Percentiles rank a stretch among this genome's conserved stretches.
Conservation (phyloP, 2,329 filamentous ascomycete genomes). For the Diplocarpon mali region DNA sequence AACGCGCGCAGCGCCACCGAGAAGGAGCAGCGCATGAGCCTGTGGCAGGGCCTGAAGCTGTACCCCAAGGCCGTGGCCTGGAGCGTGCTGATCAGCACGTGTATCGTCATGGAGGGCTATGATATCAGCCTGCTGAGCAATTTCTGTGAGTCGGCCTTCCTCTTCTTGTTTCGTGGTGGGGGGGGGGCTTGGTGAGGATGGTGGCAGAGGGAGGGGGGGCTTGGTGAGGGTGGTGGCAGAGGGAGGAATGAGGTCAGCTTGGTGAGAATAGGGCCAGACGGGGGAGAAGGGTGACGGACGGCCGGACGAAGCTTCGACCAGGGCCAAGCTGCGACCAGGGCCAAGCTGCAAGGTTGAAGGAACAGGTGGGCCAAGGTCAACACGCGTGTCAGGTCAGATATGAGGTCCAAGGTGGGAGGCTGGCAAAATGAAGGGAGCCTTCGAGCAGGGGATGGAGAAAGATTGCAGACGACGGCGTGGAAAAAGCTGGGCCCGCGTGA, state of each 20-base stretch:
- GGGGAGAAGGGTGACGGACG: no score
- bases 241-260: not conserved
- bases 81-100: constrained; percentile 80
- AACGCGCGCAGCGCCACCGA: constrained; percentile 41
- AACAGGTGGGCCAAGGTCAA: no score
- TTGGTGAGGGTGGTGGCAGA: not conserved
- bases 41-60: constrained; percentile 65
- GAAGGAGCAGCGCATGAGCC: constrained; percentile 58
- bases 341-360: no score
- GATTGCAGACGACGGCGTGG: no score
- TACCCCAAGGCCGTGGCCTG: constrained; percentile 82
- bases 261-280: not conserved
- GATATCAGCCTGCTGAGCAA: constrained; percentile 42
- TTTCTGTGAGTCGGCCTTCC: constrained; percentile 21
- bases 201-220: not conserved
- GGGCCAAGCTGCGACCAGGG: no score
- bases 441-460: no score
- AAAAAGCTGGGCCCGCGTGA: no score
- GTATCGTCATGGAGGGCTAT: constrained; percentile 86
- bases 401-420: no score
- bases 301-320: no score
- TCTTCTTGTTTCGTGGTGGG: not conserved
- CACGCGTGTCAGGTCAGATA: no score
- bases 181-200: not conserved
- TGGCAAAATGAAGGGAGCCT: no score